Evolutionary conservation across 2,329 filamentous ascomycete genomes (phyloP).

Genomic region (Bipolaris bicolor): DNA sequence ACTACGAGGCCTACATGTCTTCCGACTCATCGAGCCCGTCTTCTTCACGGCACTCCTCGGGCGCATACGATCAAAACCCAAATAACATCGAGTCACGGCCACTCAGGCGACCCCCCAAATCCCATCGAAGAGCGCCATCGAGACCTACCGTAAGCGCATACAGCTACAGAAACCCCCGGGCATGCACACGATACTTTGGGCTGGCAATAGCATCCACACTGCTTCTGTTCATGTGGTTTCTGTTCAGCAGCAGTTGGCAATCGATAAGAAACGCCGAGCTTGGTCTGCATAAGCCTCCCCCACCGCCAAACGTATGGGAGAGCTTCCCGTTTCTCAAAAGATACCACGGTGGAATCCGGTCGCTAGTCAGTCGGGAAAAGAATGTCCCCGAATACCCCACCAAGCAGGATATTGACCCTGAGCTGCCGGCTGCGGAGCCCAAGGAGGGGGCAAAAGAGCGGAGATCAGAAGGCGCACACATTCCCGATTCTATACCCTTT

Average conservation of each 20-base stretch:
- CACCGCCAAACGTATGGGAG: conserved; percentile 79
- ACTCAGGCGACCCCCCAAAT: conserved; percentile 20
- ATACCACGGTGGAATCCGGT: conserved; percentile 87
- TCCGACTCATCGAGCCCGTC: conserved; percentile 53
- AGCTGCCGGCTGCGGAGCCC: conserved; percentile 36
- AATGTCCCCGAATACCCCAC: conserved; percentile 84
- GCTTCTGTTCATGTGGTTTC: conserved; percentile 75
- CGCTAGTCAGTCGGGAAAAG: conserved; percentile 67
- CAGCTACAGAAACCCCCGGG: conserved; percentile 71
- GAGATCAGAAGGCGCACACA: conserved; percentile 34
- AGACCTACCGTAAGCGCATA: conserved; percentile 43
- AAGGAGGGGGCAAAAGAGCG: conserved; percentile 40
- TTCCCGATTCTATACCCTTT: conserved; percentile 56
- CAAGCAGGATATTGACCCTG: conserved; percentile 58
- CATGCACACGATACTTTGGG: conserved; percentile 78
- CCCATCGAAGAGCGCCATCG: conserved; percentile 28
- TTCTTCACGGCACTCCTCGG: conserved; percentile 60
- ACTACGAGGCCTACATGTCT: conserved; percentile 43
- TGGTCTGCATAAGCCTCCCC: conserved; percentile 64
- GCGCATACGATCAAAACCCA: conserved; percentile 38
- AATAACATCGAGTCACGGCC: conserved; percentile 34
- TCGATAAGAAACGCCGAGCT: conserved; percentile 68
- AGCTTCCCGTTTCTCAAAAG: conserved; percentile 82
- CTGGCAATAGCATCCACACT: conserved; percentile 72
- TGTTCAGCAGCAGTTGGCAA: conserved; percentile 74